Percentiles rank a stretch among this genome's conserved stretches.
Conservation (phyloP, 2,329 filamentous ascomycete species). For the Orbilia blumenaviensis region DNA sequence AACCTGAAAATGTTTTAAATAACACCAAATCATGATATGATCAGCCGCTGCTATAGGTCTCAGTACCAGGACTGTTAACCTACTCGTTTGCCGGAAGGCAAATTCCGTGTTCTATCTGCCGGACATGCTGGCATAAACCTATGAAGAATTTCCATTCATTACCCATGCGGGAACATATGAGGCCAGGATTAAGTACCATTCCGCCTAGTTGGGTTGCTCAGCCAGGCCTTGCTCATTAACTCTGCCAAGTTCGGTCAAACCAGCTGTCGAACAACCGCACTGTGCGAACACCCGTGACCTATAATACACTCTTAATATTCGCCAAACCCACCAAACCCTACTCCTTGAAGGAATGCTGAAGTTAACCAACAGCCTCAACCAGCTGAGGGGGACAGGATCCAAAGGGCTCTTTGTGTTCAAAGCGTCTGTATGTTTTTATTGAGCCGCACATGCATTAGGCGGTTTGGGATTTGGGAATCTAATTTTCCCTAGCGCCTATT, state of each 20-base stretch:
- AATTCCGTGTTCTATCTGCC: neutral
- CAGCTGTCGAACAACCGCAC: constrained; percentile 13
- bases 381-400: constrained; percentile 16
- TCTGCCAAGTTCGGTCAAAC: constrained; percentile 3
- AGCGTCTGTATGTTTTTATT: neutral
- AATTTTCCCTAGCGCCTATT: constrained; percentile 28
- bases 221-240: neutral
- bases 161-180: neutral
- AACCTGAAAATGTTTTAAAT: neutral
- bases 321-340: constrained; percentile 13
- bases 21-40: constrained; percentile 16
- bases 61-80: neutral
- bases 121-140: neutral
- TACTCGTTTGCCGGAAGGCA: neutral
- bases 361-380: neutral
- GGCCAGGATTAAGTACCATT: neutral
- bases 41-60: constrained; percentile 4
- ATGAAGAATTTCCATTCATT: constrained; percentile 16
- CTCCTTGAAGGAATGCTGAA: neutral
- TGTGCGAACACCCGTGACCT: constrained; percentile 49
- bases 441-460: constrained; percentile 44
- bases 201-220: neutral
- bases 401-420: neutral
- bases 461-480: neutral
- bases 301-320: constrained; percentile 26